Evolutionary conservation across 331 rosid genomes (phyloP).

Genomic region (Telfairia occidentalis): DNA sequence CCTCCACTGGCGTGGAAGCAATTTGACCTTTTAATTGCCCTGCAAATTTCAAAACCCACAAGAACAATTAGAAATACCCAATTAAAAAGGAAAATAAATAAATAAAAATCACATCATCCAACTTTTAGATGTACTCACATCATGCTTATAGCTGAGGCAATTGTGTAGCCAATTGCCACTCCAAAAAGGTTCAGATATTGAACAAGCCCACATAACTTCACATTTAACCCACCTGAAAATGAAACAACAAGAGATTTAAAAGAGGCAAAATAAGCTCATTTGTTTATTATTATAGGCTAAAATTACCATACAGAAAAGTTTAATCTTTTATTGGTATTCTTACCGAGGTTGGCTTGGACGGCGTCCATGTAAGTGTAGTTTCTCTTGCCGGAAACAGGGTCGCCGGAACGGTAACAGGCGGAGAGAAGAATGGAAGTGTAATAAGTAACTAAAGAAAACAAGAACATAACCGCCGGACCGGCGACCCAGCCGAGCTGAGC

Average conservation of each 20-base stretch:
- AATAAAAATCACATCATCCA: background rate
- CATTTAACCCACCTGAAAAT: slow-evolving; percentile 35
- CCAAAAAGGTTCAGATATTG: slow-evolving; percentile 49
- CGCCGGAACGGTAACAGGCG: slow-evolving; percentile 49
- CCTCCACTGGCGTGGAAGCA: slow-evolving; percentile 44
- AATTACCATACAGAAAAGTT: too few relatives aligned
- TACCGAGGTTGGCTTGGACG: slow-evolving; percentile 47
- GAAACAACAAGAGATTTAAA: too few relatives aligned
- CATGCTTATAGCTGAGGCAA: slow-evolving; percentile 56
- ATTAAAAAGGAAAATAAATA: background rate
- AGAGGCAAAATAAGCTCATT: too few relatives aligned
- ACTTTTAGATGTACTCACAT: slow-evolving; percentile 24
- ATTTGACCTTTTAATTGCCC: slow-evolving; percentile 54
- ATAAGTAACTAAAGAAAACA: slow-evolving; percentile 54
- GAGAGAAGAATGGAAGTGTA: slow-evolving; percentile 55
- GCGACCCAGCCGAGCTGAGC: slow-evolving; percentile 91
- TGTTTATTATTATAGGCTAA: too few relatives aligned
- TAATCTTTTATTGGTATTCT: background rate
- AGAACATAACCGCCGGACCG: slow-evolving; percentile 44
- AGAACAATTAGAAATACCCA: background rate
- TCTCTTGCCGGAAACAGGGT: slow-evolving; percentile 46
- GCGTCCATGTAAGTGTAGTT: slow-evolving; percentile 63
- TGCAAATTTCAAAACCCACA: slow-evolving; percentile 12
- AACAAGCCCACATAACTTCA: slow-evolving; percentile 46
- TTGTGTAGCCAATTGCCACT: slow-evolving; percentile 45